Percentiles rank a stretch among this genome's conserved stretches.
phyloP scores from a whole-genome alignment of 176 grass and related monocot genomes.

The Melocanna baccifera region DNA sequence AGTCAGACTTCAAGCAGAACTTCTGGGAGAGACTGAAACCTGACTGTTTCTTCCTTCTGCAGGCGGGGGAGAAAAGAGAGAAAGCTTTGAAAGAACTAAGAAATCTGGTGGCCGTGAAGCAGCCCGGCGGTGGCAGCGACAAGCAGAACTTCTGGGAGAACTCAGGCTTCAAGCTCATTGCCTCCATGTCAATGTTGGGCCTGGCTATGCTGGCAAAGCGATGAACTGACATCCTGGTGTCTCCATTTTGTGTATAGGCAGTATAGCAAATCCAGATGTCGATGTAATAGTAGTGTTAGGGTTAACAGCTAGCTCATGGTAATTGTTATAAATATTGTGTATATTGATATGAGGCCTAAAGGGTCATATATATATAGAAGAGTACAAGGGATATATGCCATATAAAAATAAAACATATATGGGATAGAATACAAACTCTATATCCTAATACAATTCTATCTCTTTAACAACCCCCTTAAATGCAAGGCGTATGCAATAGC shows the following conservation, averaged over 20 bases:
- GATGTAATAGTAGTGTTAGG: background rate
- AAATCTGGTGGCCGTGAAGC: slow-evolving; percentile 30
- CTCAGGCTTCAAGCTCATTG: slow-evolving; percentile 51
- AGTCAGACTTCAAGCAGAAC: background rate
- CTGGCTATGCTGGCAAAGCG: slow-evolving; percentile 42
- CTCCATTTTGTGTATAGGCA: background rate
- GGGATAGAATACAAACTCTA: too few relatives aligned
- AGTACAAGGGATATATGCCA: too few relatives aligned
- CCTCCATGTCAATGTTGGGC: slow-evolving; percentile 51
- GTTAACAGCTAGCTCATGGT: background rate
- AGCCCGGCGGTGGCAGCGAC: background rate
- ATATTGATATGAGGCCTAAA: too few relatives aligned
- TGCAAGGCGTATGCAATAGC: too few relatives aligned
- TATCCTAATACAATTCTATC: too few relatives aligned
- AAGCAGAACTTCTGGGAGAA: slow-evolving; percentile 58
- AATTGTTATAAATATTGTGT: too few relatives aligned
- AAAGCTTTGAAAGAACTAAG: slow-evolving; percentile 41
- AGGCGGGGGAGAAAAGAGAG: slow-evolving; percentile 55
- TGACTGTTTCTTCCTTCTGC: background rate
- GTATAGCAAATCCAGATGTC: background rate
- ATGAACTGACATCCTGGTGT: background rate
- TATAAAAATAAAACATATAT: too few relatives aligned
- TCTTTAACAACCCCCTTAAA: too few relatives aligned
- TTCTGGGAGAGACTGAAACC: background rate
- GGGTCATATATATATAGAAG: too few relatives aligned